These are phyloP conservation scores for Echinochloa phyllopogon DNA, from an alignment of 176 grass and related monocot genomes.

Conservation along the genomic window DNA sequence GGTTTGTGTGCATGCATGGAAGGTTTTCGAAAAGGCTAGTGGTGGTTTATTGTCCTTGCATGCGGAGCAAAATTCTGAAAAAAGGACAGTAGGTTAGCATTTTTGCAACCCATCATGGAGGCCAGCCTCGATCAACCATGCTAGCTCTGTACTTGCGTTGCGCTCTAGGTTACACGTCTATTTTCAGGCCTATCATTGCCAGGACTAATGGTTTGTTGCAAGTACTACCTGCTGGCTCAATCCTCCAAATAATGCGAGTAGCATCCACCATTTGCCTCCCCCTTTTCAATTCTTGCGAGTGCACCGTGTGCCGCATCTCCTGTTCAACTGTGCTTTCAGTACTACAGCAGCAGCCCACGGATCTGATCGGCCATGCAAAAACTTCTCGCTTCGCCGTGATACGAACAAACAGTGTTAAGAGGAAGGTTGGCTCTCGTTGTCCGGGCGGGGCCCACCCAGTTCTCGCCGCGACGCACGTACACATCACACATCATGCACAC, in stretches of 20 bases:
- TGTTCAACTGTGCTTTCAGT: too few relatives aligned
- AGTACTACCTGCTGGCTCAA: not conserved
- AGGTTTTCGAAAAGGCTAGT: slow-evolving; percentile 1
- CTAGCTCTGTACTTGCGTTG: not conserved
- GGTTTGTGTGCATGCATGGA: too few relatives aligned
- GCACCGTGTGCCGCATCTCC: too few relatives aligned
- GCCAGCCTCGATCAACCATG: not conserved
- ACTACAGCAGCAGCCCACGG: not conserved
- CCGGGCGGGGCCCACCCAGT: not conserved
- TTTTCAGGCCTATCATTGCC: not conserved
- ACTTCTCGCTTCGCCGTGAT: not conserved
- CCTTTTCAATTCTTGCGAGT: not conserved
- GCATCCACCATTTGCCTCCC: not conserved
- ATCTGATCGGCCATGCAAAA: not conserved
- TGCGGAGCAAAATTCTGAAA: not conserved
- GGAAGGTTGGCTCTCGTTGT: too few relatives aligned
- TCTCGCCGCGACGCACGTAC: not conserved
- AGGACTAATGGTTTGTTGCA: not conserved
- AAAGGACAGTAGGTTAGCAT: not conserved
- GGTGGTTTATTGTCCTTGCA: not conserved
- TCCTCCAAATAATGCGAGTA: not conserved
- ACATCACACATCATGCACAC: too few relatives aligned
- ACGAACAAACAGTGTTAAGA: not conserved
- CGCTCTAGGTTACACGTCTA: not conserved
- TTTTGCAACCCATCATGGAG: not conserved